phyloP scores from a whole-genome alignment of 2,329 filamentous ascomycete species.

The Camillea tinctor region DNA sequence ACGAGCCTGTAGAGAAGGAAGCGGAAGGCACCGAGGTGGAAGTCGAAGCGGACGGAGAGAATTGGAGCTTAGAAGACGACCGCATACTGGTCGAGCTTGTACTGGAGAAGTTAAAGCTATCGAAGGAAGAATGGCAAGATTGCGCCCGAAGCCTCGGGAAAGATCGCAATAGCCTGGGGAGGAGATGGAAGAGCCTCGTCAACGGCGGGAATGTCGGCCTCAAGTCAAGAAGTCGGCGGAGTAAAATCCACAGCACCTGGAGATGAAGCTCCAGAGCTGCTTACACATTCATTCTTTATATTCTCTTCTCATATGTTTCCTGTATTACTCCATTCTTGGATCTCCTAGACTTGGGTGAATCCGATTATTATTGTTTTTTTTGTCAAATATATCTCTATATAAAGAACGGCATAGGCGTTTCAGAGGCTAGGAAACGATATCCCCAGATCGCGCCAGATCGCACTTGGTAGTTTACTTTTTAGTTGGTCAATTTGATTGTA shows the following conservation, averaged over 20 bases:
- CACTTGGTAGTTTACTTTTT: constrained; percentile 2
- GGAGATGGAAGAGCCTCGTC: constrained; percentile 64
- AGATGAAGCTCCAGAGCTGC: constrained; percentile 36
- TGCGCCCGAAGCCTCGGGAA: constrained; percentile 63
- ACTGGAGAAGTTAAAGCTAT: constrained; percentile 63
- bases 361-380: background rate
- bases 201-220: constrained; percentile 58
- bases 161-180: constrained; percentile 55
- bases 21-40: constrained; percentile 41
- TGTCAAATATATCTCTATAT: background rate
- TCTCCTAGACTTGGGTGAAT: background rate
- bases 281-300: background rate
- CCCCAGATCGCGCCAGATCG: constrained; percentile 1
- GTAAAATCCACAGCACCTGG: constrained; percentile 56
- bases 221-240: constrained; percentile 47
- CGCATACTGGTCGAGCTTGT: constrained; percentile 66
- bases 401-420: background rate
- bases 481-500: background rate
- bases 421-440: constrained; percentile 1
- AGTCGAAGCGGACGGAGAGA: constrained; percentile 44
- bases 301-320: background rate
- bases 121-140: constrained; percentile 65
- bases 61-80: constrained; percentile 64
- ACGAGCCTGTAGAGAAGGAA: constrained; percentile 23
- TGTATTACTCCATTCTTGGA: background rate